Percentiles rank a stretch among this genome's conserved stretches.
Conservation (phyloP, 2,329 filamentous ascomycete genomes). For the Fusarium sterilihyphosum region DNA sequence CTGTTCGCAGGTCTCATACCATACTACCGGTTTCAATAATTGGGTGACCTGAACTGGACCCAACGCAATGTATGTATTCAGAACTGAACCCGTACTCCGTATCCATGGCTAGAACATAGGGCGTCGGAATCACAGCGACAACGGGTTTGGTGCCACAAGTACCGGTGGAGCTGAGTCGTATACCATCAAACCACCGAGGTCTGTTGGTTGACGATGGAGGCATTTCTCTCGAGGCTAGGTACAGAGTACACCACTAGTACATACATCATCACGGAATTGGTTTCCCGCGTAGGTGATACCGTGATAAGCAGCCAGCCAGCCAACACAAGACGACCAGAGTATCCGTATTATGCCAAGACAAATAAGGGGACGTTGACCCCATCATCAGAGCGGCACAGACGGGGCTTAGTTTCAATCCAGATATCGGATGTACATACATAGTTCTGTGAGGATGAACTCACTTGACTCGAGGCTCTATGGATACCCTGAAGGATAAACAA, state of each 20-base stretch:
- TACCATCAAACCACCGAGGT: slow-evolving; percentile 15
- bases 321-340: slow-evolving; percentile 15
- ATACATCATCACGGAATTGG: slow-evolving; percentile 14
- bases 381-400: slow-evolving; percentile 22
- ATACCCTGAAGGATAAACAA: background rate
- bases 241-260: background rate
- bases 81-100: background rate
- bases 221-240: background rate
- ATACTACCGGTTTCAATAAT: slow-evolving; percentile 13
- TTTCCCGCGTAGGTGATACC: slow-evolving; percentile 21
- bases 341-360: slow-evolving; percentile 18
- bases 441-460: background rate
- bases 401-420: slow-evolving; percentile 2
- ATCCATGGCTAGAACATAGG: background rate
- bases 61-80: slow-evolving; percentile 10
- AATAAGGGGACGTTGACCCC: slow-evolving; percentile 9
- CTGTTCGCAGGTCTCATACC: slow-evolving; percentile 25
- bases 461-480: slow-evolving; percentile 6
- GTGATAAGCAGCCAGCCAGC: slow-evolving; percentile 8
- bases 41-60: slow-evolving; percentile 5
- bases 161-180: slow-evolving; percentile 30
- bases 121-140: slow-evolving; percentile 30
- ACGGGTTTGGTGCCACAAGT: slow-evolving; percentile 27
- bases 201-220: slow-evolving; percentile 1
- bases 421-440: background rate